phyloP scores from a whole-genome alignment of 371 early-diverging fungal species.

The Rhizopus microsporus region DNA sequence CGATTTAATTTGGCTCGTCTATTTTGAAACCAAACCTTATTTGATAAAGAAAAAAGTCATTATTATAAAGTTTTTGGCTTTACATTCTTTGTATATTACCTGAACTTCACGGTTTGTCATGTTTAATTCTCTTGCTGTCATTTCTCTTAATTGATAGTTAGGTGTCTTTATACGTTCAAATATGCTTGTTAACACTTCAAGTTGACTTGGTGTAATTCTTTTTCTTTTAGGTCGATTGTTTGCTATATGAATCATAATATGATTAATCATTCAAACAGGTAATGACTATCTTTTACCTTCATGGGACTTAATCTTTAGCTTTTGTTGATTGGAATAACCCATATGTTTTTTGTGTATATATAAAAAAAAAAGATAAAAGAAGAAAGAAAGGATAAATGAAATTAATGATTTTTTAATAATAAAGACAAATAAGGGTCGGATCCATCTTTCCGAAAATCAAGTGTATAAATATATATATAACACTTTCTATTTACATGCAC shows the following conservation, averaged over 20 bases:
- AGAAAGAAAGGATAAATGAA: background rate
- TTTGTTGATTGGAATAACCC: constrained; percentile 10
- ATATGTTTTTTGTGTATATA: background rate
- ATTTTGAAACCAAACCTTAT: constrained; percentile 34
- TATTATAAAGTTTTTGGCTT: constrained; percentile 5
- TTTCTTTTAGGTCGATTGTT: constrained; percentile 68
- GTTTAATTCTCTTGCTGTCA: constrained; percentile 77
- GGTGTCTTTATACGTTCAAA: constrained; percentile 86
- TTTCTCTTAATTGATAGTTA: constrained; percentile 81
- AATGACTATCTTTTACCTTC: constrained; percentile 28
- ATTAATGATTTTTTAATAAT: background rate
- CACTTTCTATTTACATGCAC: background rate
- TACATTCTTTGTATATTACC: constrained; percentile 38
- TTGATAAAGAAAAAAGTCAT: constrained; percentile 6
- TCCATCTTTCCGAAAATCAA: constrained; percentile 1
- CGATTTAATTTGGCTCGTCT: constrained; percentile 38
- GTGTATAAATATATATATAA: background rate
- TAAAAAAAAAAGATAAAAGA: background rate
- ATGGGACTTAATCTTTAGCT: constrained; percentile 41
- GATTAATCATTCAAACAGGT: constrained; percentile 1
- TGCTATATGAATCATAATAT: constrained; percentile 5
- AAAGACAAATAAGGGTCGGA: background rate
- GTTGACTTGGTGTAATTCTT: constrained; percentile 74
- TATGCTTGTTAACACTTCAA: constrained; percentile 63
- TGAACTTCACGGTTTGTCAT: constrained; percentile 96